phyloP scores from a whole-genome alignment of 805 yeast species.

The Isabelozyma rhagii region DNA sequence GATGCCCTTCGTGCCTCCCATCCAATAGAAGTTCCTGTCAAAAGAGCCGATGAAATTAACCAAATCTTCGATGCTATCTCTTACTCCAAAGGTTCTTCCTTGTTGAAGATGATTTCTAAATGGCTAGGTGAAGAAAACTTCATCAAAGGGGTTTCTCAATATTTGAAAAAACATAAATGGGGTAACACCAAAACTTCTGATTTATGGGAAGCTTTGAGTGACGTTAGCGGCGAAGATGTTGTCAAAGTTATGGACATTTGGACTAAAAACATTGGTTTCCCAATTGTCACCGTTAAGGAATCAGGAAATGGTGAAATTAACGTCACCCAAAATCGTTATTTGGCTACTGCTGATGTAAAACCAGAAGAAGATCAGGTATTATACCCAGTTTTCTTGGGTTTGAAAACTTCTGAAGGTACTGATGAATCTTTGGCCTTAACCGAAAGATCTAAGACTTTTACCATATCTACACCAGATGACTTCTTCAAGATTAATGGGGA shows the following conservation, averaged over 20 bases:
- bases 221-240: constrained; percentile 71
- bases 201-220: constrained; percentile 70
- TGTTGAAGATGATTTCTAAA: constrained; percentile 73
- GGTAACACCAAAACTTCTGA: constrained; percentile 76
- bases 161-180: constrained; percentile 71
- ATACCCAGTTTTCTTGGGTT: constrained; percentile 70
- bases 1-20: constrained; percentile 83
- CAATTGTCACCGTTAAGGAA: constrained; percentile 66
- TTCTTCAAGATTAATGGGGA: constrained; percentile 72
- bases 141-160: constrained; percentile 75
- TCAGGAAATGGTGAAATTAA: constrained; percentile 44
- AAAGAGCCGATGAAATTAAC: constrained; percentile 73
- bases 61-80: constrained; percentile 86
- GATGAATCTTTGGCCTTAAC: constrained; percentile 59
- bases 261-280: constrained; percentile 79
- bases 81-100: constrained; percentile 76
- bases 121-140: constrained; percentile 79
- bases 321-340: constrained; percentile 69
- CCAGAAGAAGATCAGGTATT: constrained; percentile 68
- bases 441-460: constrained; percentile 38
- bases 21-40: constrained; percentile 81
- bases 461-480: constrained; percentile 35
- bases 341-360: constrained; percentile 73
- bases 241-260: constrained; percentile 72
- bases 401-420: constrained; percentile 55